A percentile compares a stretch with the other conserved stretches of the same genome.
These are phyloP conservation scores for Barnettozyma populi DNA, from an alignment of 805 yeast genomes.

Conservation along the genomic window DNA sequence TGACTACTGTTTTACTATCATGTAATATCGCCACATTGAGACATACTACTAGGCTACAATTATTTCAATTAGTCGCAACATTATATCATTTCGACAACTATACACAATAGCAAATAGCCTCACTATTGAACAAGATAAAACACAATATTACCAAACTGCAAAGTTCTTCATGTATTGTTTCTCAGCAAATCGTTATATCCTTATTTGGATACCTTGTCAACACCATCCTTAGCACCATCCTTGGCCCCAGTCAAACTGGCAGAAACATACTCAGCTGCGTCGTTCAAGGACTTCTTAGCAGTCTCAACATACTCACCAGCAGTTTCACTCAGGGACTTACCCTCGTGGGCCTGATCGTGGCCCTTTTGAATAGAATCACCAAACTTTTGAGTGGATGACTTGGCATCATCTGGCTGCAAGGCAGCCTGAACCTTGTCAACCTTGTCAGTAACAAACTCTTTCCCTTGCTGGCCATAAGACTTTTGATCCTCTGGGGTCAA, in stretches of 20 bases:
- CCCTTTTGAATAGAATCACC: conserved; percentile 57
- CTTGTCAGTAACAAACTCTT: conserved; percentile 63
- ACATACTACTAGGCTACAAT: too few species aligned
- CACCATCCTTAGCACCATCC: conserved; percentile 37
- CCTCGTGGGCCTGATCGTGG: conserved; percentile 42
- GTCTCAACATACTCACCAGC: conserved; percentile 54
- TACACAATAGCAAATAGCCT: too few species aligned
- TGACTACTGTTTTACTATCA: too few species aligned
- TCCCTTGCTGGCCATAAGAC: conserved; percentile 55
- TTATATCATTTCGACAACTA: too few species aligned
- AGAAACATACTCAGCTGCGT: conserved; percentile 41
- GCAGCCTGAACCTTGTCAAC: conserved; percentile 58
- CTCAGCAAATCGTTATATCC: neutral
- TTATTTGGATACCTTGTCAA: conserved; percentile 9
- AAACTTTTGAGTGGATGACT: conserved; percentile 64
- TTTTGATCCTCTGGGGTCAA: conserved; percentile 70
- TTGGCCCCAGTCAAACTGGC: conserved; percentile 52
- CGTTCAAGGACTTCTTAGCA: conserved; percentile 47
- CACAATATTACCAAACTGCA: too few species aligned
- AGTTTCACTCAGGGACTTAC: conserved; percentile 44
- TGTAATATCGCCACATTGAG: too few species aligned
- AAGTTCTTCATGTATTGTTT: too few species aligned
- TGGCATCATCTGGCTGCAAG: conserved; percentile 58
- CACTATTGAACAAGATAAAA: too few species aligned
- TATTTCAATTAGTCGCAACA: too few species aligned